A percentile compares a stretch with the other conserved stretches of the same genome.
These are phyloP conservation scores for Ophiobolus disseminans DNA, from an alignment of 2,329 filamentous ascomycete species.

Conservation along the genomic window DNA sequence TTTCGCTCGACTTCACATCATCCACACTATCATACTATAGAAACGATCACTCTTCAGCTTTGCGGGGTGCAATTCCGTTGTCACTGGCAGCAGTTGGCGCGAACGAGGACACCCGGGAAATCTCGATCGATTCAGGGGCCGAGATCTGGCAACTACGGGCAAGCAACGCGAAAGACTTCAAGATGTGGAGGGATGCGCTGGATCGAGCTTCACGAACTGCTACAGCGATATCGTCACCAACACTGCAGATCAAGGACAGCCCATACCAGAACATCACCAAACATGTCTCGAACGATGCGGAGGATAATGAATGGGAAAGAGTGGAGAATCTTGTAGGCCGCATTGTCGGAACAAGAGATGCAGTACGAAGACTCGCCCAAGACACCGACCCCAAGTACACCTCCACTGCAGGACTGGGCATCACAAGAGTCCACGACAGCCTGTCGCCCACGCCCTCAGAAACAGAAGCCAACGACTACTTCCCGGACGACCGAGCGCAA, in stretches of 20 bases:
- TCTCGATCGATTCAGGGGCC: conserved; percentile 94
- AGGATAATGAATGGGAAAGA: conserved; percentile 85
- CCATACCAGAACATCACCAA: conserved; percentile 24
- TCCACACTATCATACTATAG: conserved; percentile 97
- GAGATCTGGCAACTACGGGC: conserved; percentile 96
- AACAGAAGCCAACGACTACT: conserved; percentile 63
- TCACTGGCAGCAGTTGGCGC: conserved; percentile 90
- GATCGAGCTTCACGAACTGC: conserved; percentile 75
- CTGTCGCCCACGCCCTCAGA: conserved; percentile 51
- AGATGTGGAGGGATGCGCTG: conserved; percentile 83
- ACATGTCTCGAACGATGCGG: conserved; percentile 53
- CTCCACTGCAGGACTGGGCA: conserved; percentile 44
- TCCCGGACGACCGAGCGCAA: conserved; percentile 47
- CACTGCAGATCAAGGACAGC: conserved; percentile 36
- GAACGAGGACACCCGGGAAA: conserved; percentile 86
- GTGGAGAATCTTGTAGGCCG: conserved; percentile 86
- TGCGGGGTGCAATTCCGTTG: conserved; percentile 90
- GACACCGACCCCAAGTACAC: conserved; percentile 75
- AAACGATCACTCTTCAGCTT: conserved; percentile 87
- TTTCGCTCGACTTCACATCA: conserved; percentile 92
- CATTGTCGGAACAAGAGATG: conserved; percentile 86
- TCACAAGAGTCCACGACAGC: conserved; percentile 37
- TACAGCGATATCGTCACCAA: conserved; percentile 35
- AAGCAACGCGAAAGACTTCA: conserved; percentile 81
- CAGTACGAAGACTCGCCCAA: conserved; percentile 82